Evolutionary conservation across 78 protist species (phyloP).

Genomic region (Planoprotostelium fungivorum): DNA sequence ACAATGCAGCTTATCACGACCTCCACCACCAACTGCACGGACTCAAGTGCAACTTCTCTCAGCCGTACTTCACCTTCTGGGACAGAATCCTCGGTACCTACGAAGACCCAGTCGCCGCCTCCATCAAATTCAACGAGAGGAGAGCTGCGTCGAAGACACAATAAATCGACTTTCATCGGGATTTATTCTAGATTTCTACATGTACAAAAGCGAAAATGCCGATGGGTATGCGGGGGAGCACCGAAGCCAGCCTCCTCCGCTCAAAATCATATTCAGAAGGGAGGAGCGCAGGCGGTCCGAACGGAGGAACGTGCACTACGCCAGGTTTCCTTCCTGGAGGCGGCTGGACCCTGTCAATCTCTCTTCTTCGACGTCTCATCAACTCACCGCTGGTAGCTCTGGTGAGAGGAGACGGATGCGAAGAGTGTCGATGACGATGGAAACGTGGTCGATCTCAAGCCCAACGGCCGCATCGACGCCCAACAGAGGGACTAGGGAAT

Average conservation of each 20-base stretch:
- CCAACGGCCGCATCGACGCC: neutral
- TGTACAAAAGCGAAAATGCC: neutral
- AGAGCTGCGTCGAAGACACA: neutral
- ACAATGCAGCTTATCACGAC: slow-evolving; percentile 46
- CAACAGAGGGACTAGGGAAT: neutral
- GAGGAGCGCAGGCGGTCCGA: neutral
- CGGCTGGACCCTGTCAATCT: neutral
- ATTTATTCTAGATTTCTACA: neutral
- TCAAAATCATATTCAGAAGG: neutral
- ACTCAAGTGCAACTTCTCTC: slow-evolving; percentile 28
- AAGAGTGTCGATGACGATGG: neutral
- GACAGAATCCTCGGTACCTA: slow-evolving; percentile 35
- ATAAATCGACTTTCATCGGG: too few relatives aligned
- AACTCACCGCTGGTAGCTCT: neutral
- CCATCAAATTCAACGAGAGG: neutral
- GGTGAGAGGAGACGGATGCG: neutral
- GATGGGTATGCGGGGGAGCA: neutral
- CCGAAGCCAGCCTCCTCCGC: neutral
- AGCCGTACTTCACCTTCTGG: slow-evolving; percentile 56
- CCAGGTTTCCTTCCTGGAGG: neutral
- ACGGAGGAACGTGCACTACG: neutral
- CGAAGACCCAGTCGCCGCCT: neutral
- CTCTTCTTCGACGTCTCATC: too few relatives aligned
- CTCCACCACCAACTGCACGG: slow-evolving; percentile 40
- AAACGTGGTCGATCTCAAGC: neutral